Evolutionary conservation across 805 yeast species (phyloP).

Genomic region (fission yeast (Schizosaccharomyces pombe)): DNA sequence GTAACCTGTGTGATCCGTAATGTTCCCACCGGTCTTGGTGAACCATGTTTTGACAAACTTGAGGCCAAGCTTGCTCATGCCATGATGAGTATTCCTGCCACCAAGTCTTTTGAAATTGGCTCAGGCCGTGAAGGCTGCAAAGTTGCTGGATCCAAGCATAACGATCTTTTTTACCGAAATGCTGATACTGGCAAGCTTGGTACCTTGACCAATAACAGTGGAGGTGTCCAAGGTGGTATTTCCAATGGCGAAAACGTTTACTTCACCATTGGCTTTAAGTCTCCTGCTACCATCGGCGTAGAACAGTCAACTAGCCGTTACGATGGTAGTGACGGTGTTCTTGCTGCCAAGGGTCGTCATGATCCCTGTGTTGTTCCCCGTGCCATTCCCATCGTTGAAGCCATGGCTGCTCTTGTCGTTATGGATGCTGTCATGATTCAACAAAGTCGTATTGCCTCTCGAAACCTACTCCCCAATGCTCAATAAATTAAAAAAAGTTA

Average conservation of each 20-base stretch:
- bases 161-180: conserved; percentile 49
- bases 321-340: conserved; percentile 65
- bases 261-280: conserved; percentile 88
- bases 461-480: conserved; percentile 3
- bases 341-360: conserved; percentile 94
- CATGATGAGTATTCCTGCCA: conserved; percentile 91
- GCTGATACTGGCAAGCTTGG: conserved; percentile 35
- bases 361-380: conserved; percentile 97
- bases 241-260: conserved; percentile 87
- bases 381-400: conserved; percentile 94
- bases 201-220: conserved; percentile 77
- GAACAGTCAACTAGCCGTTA: conserved; percentile 75
- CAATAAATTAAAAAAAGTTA: not conserved
- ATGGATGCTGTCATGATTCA: conserved; percentile 72
- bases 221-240: conserved; percentile 97
- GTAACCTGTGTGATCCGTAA: conserved; percentile 93
- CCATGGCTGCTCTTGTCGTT: conserved; percentile 88
- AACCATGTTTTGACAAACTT: conserved; percentile 88
- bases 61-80: conserved; percentile 94
- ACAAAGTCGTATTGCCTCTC: conserved; percentile 49
- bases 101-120: conserved; percentile 94
- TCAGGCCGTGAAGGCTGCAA: conserved; percentile 81
- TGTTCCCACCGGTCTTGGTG: conserved; percentile 88
- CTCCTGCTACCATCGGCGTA: conserved; percentile 91
- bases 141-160: conserved; percentile 83